Percentiles rank a stretch among this genome's conserved stretches.
These are phyloP conservation scores for Ulmus americana DNA, from an alignment of 331 rosid species.

Conservation along the genomic window DNA sequence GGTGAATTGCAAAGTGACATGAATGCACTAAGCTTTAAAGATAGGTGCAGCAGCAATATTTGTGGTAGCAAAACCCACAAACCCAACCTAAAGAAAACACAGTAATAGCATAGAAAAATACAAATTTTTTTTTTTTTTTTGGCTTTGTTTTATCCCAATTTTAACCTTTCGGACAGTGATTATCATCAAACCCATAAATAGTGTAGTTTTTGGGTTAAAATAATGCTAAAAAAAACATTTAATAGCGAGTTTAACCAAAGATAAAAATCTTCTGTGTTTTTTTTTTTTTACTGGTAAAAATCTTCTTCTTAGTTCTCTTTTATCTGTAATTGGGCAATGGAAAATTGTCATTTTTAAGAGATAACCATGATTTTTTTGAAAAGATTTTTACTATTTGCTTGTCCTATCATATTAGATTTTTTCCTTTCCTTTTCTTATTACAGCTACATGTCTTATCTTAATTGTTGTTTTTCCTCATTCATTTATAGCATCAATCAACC, in stretches of 20 bases:
- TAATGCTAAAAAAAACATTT: neutral
- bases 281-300: neutral
- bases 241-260: neutral
- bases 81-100: conserved; percentile 18
- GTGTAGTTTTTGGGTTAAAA: too few relatives aligned
- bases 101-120: conserved; percentile 18
- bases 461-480: neutral
- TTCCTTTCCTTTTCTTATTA: neutral
- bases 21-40: conserved; percentile 13
- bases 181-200: conserved; percentile 12
- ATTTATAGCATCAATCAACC: too few relatives aligned
- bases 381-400: neutral
- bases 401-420: neutral
- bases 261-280: neutral
- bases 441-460: neutral
- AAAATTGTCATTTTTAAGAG: too few relatives aligned
- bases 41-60: conserved; percentile 17
- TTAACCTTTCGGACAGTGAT: conserved; percentile 22
- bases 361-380: neutral
- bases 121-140: neutral
- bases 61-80: conserved; percentile 12
- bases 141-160: neutral
- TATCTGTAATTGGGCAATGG: neutral
- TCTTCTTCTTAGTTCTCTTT: too few relatives aligned
- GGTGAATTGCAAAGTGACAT: conserved; percentile 29